Evolutionary conservation across 2,329 filamentous ascomycete species (phyloP).

Genomic region (Alternaria sp.): DNA sequence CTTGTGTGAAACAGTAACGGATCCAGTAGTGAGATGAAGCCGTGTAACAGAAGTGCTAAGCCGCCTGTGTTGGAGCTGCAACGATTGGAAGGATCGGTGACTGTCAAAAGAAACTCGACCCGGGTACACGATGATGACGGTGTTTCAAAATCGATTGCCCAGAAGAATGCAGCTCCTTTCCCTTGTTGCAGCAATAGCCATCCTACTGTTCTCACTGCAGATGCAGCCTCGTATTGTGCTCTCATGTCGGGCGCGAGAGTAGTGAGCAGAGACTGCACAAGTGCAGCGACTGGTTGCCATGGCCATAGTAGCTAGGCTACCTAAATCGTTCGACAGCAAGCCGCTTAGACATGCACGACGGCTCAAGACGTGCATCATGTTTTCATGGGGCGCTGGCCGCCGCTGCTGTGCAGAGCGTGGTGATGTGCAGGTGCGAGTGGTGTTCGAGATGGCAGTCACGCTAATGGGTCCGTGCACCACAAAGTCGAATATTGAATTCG

Average conservation of each 20-base stretch:
- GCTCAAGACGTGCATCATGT: background rate
- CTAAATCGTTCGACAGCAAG: background rate
- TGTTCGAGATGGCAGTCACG: constrained; percentile 9
- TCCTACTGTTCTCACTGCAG: background rate
- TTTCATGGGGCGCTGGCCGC: background rate
- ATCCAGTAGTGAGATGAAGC: background rate
- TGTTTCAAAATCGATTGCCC: background rate
- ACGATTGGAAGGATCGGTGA: background rate
- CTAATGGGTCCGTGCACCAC: constrained; percentile 16
- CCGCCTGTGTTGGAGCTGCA: background rate
- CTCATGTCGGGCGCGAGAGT: background rate
- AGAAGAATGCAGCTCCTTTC: background rate
- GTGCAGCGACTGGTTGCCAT: background rate
- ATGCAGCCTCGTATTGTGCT: background rate
- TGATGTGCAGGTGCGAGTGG: background rate
- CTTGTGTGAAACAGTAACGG: background rate
- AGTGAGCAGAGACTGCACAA: background rate
- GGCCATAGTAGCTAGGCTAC: background rate
- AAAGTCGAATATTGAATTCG: constrained; percentile 15
- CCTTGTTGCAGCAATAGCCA: background rate
- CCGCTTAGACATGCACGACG: background rate
- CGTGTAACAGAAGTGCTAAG: background rate
- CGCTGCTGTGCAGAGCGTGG: background rate
- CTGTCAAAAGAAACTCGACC: no score
- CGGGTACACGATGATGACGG: no score